These are phyloP conservation scores for Globisporangium spinosum DNA, from an alignment of 352 stramenopile species.

Conservation along the genomic window DNA sequence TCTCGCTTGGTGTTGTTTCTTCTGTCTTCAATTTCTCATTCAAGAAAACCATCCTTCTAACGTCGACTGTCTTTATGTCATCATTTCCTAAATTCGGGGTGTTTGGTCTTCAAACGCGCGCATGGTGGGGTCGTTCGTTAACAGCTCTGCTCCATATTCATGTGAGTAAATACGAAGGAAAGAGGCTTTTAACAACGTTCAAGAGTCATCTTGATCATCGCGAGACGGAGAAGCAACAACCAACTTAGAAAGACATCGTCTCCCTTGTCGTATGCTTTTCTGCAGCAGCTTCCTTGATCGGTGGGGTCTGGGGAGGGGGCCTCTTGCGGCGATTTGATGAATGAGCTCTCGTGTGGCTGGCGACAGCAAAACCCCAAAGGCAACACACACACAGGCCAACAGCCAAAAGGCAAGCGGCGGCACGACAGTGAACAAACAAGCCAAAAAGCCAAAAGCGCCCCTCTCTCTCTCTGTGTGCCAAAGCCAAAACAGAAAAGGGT, in stretches of 20 bases:
- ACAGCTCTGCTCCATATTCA: conserved; percentile 53
- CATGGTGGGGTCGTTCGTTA: conserved; percentile 21
- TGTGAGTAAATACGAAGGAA: conserved; percentile 53
- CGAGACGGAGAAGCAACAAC: conserved; percentile 51
- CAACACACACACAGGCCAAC: not conserved
- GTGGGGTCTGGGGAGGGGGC: conserved; percentile 48
- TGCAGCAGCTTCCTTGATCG: conserved; percentile 62
- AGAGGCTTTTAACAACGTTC: conserved; percentile 55
- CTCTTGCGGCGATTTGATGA: conserved; percentile 66
- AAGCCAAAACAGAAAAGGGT: too few relatives aligned
- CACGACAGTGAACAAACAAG: not conserved
- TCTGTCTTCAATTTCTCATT: conserved; percentile 75
- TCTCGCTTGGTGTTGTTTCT: conserved; percentile 30
- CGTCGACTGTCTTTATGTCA: conserved; percentile 60
- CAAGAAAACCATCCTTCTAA: conserved; percentile 82
- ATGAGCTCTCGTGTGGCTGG: conserved; percentile 25
- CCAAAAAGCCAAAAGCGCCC: not conserved
- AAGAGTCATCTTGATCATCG: conserved; percentile 79
- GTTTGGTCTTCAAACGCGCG: conserved; percentile 53
- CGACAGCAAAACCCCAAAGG: not conserved
- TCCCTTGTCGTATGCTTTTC: conserved; percentile 76
- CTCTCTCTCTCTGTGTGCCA: not conserved
- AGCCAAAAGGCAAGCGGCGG: not conserved
- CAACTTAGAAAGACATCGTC: conserved; percentile 90
- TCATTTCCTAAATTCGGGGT: conserved; percentile 72